A percentile compares a stretch with the other conserved stretches of the same genome.
phyloP scores from a whole-genome alignment of 352 stramenopile species.

The Globisporangium echinulatum region DNA sequence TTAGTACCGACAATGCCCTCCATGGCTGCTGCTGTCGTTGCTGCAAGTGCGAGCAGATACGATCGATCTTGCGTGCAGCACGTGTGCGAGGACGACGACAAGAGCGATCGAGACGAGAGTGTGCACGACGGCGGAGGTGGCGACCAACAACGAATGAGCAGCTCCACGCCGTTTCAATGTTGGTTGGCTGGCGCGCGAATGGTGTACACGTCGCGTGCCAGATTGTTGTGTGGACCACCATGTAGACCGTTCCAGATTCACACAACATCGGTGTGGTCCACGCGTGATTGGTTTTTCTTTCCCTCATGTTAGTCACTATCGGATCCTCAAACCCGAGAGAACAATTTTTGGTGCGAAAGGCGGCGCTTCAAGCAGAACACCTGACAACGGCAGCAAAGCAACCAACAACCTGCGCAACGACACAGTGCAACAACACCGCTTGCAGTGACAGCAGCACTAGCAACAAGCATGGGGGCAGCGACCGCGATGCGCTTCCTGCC shows the following conservation, averaged over 20 bases:
- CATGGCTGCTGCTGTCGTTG: slow-evolving; percentile 5
- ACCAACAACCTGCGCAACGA: too few species aligned
- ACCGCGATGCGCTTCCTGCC: slow-evolving; percentile 44
- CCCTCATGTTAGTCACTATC: too few species aligned
- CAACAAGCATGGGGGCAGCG: neutral
- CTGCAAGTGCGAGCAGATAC: neutral
- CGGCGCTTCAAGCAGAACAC: too few species aligned
- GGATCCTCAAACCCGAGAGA: too few species aligned
- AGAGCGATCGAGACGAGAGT: neutral
- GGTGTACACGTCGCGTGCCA: neutral
- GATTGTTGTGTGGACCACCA: neutral
- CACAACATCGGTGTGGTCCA: too few species aligned
- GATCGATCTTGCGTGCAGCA: neutral
- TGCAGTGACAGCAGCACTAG: too few species aligned
- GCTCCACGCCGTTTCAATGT: slow-evolving; percentile 11
- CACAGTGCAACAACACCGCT: too few species aligned
- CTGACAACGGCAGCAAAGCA: too few species aligned
- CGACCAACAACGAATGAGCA: neutral
- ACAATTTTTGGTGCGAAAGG: too few species aligned
- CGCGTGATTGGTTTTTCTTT: too few species aligned
- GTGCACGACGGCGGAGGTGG: neutral
- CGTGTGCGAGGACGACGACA: neutral
- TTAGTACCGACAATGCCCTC: slow-evolving; percentile 25
- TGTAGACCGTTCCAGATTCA: too few species aligned
- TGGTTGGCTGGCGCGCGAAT: slow-evolving; percentile 4